phyloP scores from a whole-genome alignment of 2,329 filamentous ascomycete species.

The Colletotrichum chrysophilum region DNA sequence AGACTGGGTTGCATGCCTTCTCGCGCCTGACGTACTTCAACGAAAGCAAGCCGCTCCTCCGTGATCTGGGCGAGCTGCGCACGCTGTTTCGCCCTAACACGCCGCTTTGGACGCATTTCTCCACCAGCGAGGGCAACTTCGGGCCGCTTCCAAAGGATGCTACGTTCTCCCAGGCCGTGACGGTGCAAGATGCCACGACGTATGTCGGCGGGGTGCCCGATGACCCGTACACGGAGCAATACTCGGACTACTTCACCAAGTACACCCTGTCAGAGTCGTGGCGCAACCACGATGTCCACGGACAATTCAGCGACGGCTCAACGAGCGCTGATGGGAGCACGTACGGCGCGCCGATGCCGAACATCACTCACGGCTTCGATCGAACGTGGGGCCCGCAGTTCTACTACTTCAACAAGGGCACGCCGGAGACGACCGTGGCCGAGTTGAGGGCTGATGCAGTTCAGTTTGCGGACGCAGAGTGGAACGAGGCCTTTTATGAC shows the following conservation, averaged over 20 bases:
- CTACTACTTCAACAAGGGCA: slow-evolving; percentile 62
- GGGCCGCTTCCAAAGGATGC: slow-evolving; percentile 49
- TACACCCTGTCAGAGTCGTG: slow-evolving; percentile 66
- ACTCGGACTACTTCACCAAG: slow-evolving; percentile 69
- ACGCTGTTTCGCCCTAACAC: slow-evolving; percentile 66
- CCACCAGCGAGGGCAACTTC: slow-evolving; percentile 60
- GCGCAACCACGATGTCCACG: slow-evolving; percentile 63
- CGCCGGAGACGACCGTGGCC: neutral
- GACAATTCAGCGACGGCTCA: slow-evolving; percentile 44
- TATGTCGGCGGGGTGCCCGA: slow-evolving; percentile 58
- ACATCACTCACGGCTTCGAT: slow-evolving; percentile 69
- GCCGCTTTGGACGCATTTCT: slow-evolving; percentile 65
- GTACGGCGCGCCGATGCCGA: slow-evolving; percentile 65
- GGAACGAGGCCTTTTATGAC: slow-evolving; percentile 67
- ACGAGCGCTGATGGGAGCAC: slow-evolving; percentile 53
- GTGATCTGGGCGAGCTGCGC: slow-evolving; percentile 65
- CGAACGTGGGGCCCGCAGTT: slow-evolving; percentile 69
- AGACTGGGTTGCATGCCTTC: slow-evolving; percentile 68
- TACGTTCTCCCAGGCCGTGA: slow-evolving; percentile 44
- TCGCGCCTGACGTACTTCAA: slow-evolving; percentile 66
- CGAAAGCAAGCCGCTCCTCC: slow-evolving; percentile 57
- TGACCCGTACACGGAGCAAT: slow-evolving; percentile 60
- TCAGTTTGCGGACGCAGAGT: slow-evolving; percentile 52
- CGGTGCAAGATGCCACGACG: slow-evolving; percentile 70
- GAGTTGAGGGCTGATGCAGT: slow-evolving; percentile 49